Base-by-base conservation (phyloP, 169 alveolate genomes). In the Plasmodium inui region DNA sequence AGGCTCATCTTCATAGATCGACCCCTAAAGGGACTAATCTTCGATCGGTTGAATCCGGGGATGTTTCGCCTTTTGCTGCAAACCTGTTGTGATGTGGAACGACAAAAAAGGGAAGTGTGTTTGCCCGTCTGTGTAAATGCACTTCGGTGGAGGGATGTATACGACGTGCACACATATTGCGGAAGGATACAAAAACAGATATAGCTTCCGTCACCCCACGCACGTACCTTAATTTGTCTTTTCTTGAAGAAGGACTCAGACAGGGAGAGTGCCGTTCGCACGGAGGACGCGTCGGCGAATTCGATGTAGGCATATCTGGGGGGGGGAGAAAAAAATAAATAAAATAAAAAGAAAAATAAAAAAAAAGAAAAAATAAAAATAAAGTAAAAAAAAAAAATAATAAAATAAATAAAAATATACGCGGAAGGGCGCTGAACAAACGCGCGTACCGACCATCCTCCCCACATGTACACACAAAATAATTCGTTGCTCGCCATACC, bases 301-400 rank as follows among this genome's bases (percentile, higher is more conserved):
- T 98, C 99, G 70, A 98, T 97, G 96, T 98, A 98, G 5, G 99
- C 99, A 89, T 97, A 98, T 8, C 98, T 96, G 94, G 8, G n/a
- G 22, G 46, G 19, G 55, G 44, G 6, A 28, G 41, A 41, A 32
- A 8, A 34, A 8, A 30, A 22, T 37, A 41, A 32, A 50, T 3
- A 50, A 50, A 50, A 50, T 2, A 14, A 14, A 50, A 50, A 46
- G 12, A 12, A n/a, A 19, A 44, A 3, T 14, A 0, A 12, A 46
- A 46, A 4, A 10, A 7, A 41, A 0, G 17, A 30, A 53, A 7
- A 53, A 67, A 55, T 32, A 26, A n/a, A 41, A 7, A 28, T 19
- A 17, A 86, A 84, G n/a, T n/a, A 9, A 41, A 41, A 7, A 46
- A 0, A 46, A 0, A 6, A 32, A 39, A 8, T 30, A 70, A 55